Percentiles rank a stretch among this genome's conserved stretches.
Evolutionary conservation across 2,329 filamentous ascomycete genomes (phyloP).

Genomic region (Stemphylium beticola): DNA sequence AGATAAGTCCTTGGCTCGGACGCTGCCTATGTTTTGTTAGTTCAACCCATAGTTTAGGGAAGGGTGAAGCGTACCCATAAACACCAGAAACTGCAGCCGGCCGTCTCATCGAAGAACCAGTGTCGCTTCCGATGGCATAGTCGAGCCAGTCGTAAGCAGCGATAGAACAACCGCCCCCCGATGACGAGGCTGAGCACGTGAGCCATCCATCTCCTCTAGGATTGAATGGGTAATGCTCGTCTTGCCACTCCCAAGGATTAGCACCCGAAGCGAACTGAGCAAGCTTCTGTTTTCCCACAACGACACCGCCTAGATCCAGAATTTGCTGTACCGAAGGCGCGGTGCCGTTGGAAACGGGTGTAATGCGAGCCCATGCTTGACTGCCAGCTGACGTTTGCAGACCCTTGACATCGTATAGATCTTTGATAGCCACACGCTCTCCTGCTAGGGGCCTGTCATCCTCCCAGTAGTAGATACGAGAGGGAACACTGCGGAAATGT

Average conservation of each 20-base stretch:
- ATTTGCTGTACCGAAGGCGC: constrained; percentile 35
- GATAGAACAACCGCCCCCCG: constrained; percentile 49
- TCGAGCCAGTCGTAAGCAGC: constrained; percentile 56
- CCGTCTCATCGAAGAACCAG: constrained; percentile 56
- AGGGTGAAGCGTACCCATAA: constrained; percentile 42
- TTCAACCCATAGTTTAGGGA: neutral
- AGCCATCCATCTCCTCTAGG: constrained; percentile 45
- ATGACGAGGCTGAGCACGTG: constrained; percentile 36
- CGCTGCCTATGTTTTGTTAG: constrained; percentile 20
- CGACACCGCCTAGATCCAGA: constrained; percentile 42
- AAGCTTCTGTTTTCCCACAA: constrained; percentile 62
- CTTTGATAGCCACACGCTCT: constrained; percentile 37
- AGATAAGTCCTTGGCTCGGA: constrained; percentile 35
- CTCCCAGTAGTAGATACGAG: constrained; percentile 46
- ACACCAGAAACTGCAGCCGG: constrained; percentile 54
- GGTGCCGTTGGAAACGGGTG: constrained; percentile 23
- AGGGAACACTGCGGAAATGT: constrained; percentile 39
- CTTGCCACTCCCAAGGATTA: constrained; percentile 37
- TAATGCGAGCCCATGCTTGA: constrained; percentile 32
- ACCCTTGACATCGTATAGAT: constrained; percentile 35
- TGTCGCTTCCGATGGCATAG: constrained; percentile 54
- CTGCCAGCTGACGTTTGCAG: constrained; percentile 33
- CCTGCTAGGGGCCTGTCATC: constrained; percentile 40
- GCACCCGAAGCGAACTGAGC: constrained; percentile 53
- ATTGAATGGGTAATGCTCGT: constrained; percentile 52